These are phyloP conservation scores for Wilcoxina mikolae DNA, from an alignment of 495 filamentous ascomycete species.

Conservation along the genomic window DNA sequence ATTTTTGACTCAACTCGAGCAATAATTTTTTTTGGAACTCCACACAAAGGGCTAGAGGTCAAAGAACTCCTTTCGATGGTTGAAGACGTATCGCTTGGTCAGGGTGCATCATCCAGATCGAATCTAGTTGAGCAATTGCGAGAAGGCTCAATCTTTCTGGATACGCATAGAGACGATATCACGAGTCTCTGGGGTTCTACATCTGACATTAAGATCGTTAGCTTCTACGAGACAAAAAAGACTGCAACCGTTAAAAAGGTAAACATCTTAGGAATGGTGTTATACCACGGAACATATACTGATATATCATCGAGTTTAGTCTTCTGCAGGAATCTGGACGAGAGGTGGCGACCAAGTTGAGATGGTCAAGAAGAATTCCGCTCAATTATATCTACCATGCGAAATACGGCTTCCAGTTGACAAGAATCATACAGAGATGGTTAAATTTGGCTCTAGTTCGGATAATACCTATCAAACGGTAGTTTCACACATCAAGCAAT, in stretches of 20 bases:
- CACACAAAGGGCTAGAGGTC: slow-evolving; percentile 17
- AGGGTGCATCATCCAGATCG: background rate
- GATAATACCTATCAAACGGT: slow-evolving; percentile 2
- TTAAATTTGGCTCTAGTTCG: background rate
- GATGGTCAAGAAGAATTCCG: slow-evolving; percentile 6
- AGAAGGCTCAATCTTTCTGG: slow-evolving; percentile 11
- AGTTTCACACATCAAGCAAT: background rate
- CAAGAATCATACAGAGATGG: slow-evolving; percentile 10
- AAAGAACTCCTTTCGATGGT: slow-evolving; percentile 11
- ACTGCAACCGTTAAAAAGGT: slow-evolving; percentile 14
- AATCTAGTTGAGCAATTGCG: background rate
- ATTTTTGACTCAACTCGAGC: slow-evolving; percentile 11
- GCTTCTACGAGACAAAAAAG: slow-evolving; percentile 17
- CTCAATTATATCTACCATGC: slow-evolving; percentile 5
- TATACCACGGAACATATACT: no score
- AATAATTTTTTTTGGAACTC: slow-evolving; percentile 24
- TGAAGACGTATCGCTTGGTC: background rate
- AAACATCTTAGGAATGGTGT: background rate
- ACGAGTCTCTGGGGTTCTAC: slow-evolving; percentile 6
- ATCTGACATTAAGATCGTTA: slow-evolving; percentile 10
- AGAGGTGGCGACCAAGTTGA: background rate
- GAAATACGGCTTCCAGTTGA: slow-evolving; percentile 7
- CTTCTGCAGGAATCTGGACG: no score
- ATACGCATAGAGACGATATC: slow-evolving; percentile 2
- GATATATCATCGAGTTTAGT: no score